Evolutionary conservation across 192 early-diverging fungal genomes (phyloP), one percentile per base, ranked within the genome.

Genomic region (Chytriomyces hyalinus): DNA sequence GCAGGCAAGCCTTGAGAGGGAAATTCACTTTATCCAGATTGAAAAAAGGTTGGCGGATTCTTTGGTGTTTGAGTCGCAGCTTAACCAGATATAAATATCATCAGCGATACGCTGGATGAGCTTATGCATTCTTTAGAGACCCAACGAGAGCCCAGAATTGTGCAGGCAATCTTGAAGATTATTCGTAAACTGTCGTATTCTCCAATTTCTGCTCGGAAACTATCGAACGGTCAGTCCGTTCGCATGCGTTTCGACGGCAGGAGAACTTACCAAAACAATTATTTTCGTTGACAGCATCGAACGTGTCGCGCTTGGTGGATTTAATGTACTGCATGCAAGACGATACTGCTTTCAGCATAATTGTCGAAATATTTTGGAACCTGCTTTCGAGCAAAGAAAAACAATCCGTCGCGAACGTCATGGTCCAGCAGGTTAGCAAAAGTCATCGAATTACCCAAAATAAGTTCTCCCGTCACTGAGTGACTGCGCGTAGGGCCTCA

Each of bases 321-420:
- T 47, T 72, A 20, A 7, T 78, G 5, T 43, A 28, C 47, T 36
- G 28, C 9, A 72, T 60, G 7, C n/a, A 45, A n/a, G 62, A 70
- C 28, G 61, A 70, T 10, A 71, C 8, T 51, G 44, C 65, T 15
- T 50, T 65, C 59, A 28, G 22, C n/a, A 7, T 72, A 5, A 13
- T 26, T 8, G 43, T 61, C 24, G 68, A 78, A 63, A 60, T 78
- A 6, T 10, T 78, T 17, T 79, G 78, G 78, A 73, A 79, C 51
- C 59, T 79, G 13, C 50, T 79, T 15, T 22, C 62, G 8, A 74
- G n/a, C 45, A 72, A 72, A 61, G 49, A 49, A 6, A 73, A 74
- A 60, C 11, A 17, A 9, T 15, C 13, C 20, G 65, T 65, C 53
- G 78, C 68, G 9, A 11, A 77, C 9, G 26, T 49, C 11, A n/a